Evolutionary conservation across 305 asterid species (phyloP).

Genomic region (Fraxinus baroniana): DNA sequence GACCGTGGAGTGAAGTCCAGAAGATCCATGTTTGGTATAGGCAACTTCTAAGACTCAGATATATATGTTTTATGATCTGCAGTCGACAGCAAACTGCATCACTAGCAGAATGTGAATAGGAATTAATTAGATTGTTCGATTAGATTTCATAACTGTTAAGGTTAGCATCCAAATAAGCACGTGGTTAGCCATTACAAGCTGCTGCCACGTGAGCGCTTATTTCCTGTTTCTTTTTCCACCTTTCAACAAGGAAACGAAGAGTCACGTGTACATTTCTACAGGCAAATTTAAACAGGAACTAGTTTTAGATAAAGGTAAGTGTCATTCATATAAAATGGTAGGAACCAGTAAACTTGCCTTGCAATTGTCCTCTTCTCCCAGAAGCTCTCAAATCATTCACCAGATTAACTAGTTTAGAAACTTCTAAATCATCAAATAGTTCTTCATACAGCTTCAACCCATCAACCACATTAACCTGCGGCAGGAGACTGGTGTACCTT

Average conservation of each 20-base stretch:
- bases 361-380: slow-evolving; percentile 78
- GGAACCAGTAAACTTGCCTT: slow-evolving; percentile 52
- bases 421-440: slow-evolving; percentile 52
- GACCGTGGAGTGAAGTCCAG: not conserved
- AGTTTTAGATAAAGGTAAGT: slow-evolving; percentile 13
- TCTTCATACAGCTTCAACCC: slow-evolving; percentile 79
- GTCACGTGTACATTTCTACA: not conserved
- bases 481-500: slow-evolving; percentile 13
- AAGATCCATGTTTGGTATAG: not conserved
- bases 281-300: slow-evolving; percentile 8
- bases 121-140: not conserved
- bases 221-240: slow-evolving; percentile 7
- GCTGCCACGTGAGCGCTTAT: slow-evolving; percentile 8
- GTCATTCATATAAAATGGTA: slow-evolving; percentile 21
- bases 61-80: not conserved
- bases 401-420: slow-evolving; percentile 52
- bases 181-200: slow-evolving; percentile 17
- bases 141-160: not conserved
- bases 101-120: not conserved
- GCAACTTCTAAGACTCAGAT: not conserved
- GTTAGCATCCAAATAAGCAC: not conserved
- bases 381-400: slow-evolving; percentile 81
- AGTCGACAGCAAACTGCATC: not conserved
- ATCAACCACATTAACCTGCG: slow-evolving; percentile 74
- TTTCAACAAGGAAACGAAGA: slow-evolving; percentile 9